Percentiles rank a stretch among this genome's conserved stretches.
Conservation (phyloP, 2,329 filamentous ascomycete genomes). For the Stemphylium vesicarium region DNA sequence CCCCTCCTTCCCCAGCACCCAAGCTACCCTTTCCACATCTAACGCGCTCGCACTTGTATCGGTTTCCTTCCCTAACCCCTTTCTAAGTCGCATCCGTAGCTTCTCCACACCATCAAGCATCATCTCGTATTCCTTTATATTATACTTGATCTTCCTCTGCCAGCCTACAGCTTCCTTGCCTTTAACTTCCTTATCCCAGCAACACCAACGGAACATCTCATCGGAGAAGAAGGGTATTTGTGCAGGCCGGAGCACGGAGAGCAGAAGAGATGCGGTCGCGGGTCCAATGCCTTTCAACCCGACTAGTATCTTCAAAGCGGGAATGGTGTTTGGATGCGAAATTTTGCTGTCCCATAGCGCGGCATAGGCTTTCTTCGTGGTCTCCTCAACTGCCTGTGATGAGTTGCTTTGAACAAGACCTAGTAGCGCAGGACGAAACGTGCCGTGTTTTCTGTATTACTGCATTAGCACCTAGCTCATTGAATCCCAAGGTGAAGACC, state of each 20-base stretch:
- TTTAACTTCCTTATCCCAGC: conserved; percentile 54
- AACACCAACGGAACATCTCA: conserved; percentile 76
- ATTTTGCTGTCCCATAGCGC: conserved; percentile 7
- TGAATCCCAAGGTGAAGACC: neutral
- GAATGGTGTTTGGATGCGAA: neutral
- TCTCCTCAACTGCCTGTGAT: conserved; percentile 52
- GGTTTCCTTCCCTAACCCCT: conserved; percentile 56
- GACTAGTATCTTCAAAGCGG: conserved; percentile 61
- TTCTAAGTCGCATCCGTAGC: conserved; percentile 32
- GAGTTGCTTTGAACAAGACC: conserved; percentile 65
- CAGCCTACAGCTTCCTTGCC: conserved; percentile 50
- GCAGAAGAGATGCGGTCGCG: conserved; percentile 76
- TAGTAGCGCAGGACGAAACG: conserved; percentile 56
- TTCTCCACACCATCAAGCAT: conserved; percentile 53
- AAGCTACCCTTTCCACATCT: conserved; percentile 25
- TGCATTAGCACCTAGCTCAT: neutral
- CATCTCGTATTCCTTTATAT: conserved; percentile 68
- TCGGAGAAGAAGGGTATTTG: conserved; percentile 78
- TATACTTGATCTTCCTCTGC: conserved; percentile 70
- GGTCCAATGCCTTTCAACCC: conserved; percentile 77
- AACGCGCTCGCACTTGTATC: conserved; percentile 14
- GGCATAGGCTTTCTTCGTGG: conserved; percentile 61
- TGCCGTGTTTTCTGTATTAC: conserved; percentile 55
- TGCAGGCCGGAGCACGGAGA: conserved; percentile 67
- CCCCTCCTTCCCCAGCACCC: conserved; percentile 11